These are phyloP conservation scores for Jamesozyma rosinii DNA, from an alignment of 805 yeast species.

Conservation along the genomic window DNA sequence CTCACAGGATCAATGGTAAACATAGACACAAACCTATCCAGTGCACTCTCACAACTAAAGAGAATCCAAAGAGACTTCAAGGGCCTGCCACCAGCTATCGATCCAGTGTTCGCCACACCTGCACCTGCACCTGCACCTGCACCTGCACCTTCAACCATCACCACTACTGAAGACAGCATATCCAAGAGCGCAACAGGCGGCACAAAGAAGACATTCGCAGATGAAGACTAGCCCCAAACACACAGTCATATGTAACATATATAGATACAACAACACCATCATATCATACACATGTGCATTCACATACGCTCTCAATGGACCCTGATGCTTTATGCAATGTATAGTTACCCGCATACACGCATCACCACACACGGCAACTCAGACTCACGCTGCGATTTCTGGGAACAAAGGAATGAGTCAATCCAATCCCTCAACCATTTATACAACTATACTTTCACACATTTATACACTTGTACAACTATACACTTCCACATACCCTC, in stretches of 20 bases:
- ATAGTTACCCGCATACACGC: too few relatives aligned
- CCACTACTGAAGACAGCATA: conserved; percentile 6
- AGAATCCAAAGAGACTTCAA: conserved; percentile 70
- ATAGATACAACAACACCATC: background rate
- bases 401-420: too few relatives aligned
- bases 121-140: background rate
- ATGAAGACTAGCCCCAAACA: conserved; percentile 2
- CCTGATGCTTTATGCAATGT: too few relatives aligned
- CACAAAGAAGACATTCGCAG: conserved; percentile 22
- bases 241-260: background rate
- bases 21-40: conserved; percentile 23
- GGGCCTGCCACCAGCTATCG: conserved; percentile 69
- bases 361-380: too few relatives aligned
- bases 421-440: too few relatives aligned
- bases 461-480: too few relatives aligned
- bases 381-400: too few relatives aligned
- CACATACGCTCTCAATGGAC: too few relatives aligned
- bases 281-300: too few relatives aligned
- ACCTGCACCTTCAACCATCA: background rate
- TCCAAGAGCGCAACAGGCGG: conserved; percentile 24
- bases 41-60: conserved; percentile 47
- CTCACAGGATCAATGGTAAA: conserved; percentile 10
- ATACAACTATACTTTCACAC: too few relatives aligned
- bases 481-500: too few relatives aligned
- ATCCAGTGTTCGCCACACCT: conserved; percentile 7